Evolutionary conservation across 371 early-diverging fungal genomes (phyloP).

Genomic region (Mucor racemosus): DNA sequence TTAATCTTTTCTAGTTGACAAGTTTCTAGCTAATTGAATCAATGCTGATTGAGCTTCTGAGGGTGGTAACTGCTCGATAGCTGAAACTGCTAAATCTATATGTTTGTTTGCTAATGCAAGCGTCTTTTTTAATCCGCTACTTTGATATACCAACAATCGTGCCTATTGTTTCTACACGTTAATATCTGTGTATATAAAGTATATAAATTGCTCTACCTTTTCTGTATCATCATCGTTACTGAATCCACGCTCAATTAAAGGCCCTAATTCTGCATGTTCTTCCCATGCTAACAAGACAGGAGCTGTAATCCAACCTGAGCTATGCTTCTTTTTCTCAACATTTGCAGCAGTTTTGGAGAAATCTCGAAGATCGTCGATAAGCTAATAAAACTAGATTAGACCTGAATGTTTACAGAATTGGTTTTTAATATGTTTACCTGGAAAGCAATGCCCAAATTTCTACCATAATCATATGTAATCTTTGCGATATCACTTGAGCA

Average conservation of each 20-base stretch:
- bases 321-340: slow-evolving; percentile 70
- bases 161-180: slow-evolving; percentile 42
- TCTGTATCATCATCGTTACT: slow-evolving; percentile 36
- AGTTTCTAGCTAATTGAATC: slow-evolving; percentile 61
- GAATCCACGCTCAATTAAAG: slow-evolving; percentile 88
- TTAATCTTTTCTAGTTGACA: slow-evolving; percentile 41
- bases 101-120: slow-evolving; percentile 58
- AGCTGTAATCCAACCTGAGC: slow-evolving; percentile 61
- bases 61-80: slow-evolving; percentile 64
- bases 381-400: slow-evolving; percentile 38
- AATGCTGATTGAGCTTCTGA: slow-evolving; percentile 73
- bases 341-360: slow-evolving; percentile 81
- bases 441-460: slow-evolving; percentile 91
- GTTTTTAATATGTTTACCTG: slow-evolving; percentile 60
- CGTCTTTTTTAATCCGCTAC: slow-evolving; percentile 71
- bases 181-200: background rate
- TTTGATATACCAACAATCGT: slow-evolving; percentile 71
- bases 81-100: slow-evolving; percentile 61
- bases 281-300: slow-evolving; percentile 95
- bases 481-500: slow-evolving; percentile 71
- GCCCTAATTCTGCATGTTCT: slow-evolving; percentile 83
- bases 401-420: background rate
- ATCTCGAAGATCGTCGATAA: slow-evolving; percentile 92
- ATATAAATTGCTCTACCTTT: background rate
- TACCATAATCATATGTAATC: slow-evolving; percentile 84